Evolutionary conservation across 257 asterid species (phyloP), one percentile per base, ranked within the genome.

Genomic region (Nicotiana paniculata): DNA sequence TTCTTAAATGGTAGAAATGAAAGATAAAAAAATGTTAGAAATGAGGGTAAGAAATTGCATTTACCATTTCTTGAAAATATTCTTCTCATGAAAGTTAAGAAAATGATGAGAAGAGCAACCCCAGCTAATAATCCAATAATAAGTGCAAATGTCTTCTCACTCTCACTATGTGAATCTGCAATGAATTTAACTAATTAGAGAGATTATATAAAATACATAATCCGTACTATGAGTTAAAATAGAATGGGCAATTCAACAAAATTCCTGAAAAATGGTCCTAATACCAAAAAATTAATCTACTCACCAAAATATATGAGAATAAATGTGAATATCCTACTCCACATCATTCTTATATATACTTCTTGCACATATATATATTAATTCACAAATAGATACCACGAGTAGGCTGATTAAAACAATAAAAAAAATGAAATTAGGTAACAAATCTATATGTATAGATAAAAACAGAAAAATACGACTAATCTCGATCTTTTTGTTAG

Each of bases 131-230:
- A 83, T 84, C 99, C 97, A 76, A 93, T 91, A 37, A 95, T 91
- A 43, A 95, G 86, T 2, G 99, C 97, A 87, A 92, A 95, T 83
- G 97, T 95, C 87, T 93, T 95, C 93, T 93, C 99, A 0, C 92
- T 86, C 6, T 93, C 95, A 6, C 89, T 85, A 81, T 91, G 97
- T 18, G 90, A 85, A 55, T 78, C 96, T 91, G 87, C 72, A 1
- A 30, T 54, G 11, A 78, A 28, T 61, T 9, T 24, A 72, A 32
- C 11, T 26, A 11, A 32, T 16, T 26, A 11, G 70, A 12, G 6
- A 6, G 1, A 6, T 2, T 16, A 11, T 21, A 21, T 21, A 21
- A 0, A 48, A 72, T 9, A 61, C 13, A 61, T n/a, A 12, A 30
- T 68, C 24, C 3, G 66, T 12, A 66, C 6, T 28, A 24, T 26